Evolutionary conservation across 306 rosid species (phyloP).

Genomic region (Calophaca sinica): DNA sequence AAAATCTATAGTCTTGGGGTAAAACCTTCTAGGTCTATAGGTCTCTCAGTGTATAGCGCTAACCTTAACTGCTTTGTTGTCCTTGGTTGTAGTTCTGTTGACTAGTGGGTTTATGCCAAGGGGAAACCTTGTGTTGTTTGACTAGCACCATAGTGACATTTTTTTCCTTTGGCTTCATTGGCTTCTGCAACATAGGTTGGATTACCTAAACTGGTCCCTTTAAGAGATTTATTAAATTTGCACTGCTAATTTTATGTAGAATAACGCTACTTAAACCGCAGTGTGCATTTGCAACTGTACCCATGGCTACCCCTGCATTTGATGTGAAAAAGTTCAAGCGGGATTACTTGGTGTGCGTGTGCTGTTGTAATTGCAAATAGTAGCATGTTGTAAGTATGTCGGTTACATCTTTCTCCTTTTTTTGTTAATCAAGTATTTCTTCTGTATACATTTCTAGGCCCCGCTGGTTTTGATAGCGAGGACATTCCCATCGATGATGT

Average conservation of each 20-base stretch:
- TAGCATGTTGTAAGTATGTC: neutral
- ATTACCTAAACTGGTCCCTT: slow-evolving; percentile 6
- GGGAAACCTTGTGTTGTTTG: slow-evolving; percentile 9
- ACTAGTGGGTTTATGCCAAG: neutral
- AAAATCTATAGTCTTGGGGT: neutral
- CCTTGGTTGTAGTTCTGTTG: slow-evolving; percentile 1
- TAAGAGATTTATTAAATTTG: neutral
- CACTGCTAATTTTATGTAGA: slow-evolving; percentile 17
- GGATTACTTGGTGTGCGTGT: slow-evolving; percentile 11
- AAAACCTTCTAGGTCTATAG: slow-evolving; percentile 3
- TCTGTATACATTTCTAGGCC: slow-evolving; percentile 46
- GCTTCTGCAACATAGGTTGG: slow-evolving; percentile 1
- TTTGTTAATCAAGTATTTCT: slow-evolving; percentile 6
- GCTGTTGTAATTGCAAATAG: slow-evolving; percentile 1
- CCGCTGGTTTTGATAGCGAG: slow-evolving; percentile 54
- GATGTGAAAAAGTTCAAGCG: neutral
- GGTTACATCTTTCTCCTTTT: neutral
- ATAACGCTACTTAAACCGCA: neutral
- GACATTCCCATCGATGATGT: slow-evolving; percentile 84
- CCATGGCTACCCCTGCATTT: neutral
- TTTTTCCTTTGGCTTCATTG: slow-evolving; percentile 4
- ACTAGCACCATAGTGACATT: neutral
- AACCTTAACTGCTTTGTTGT: neutral
- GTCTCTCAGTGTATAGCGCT: neutral
- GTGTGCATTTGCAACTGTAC: neutral